Evolutionary conservation across 75 land plant species (phyloP), one percentile per base, ranked within the genome.

Genomic region (Isoetes taiwanensis): DNA sequence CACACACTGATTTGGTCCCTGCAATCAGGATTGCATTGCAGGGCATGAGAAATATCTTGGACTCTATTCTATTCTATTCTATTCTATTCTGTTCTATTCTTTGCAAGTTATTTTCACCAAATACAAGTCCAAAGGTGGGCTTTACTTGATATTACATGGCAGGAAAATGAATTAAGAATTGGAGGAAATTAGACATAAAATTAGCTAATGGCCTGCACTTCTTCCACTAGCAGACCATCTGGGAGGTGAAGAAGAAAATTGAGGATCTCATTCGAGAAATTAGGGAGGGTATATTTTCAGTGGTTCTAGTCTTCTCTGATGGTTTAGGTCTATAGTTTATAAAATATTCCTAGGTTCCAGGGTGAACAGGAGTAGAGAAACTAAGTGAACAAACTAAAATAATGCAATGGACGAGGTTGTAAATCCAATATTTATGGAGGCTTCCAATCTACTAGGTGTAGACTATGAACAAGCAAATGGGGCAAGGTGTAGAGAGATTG

Each of bases 361-460:
- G 66, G 1, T 59, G 54, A 21, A 58, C 53, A 3, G 70, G 61
- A 3, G 60, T 78, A 34, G 66, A 70, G 24, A 75, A 71, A 54
- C 74, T 70, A 26, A 70, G 58, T 11, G 54, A 62, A 39, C 52
- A 31, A 12, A 35, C 64, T 23, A 61, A 19, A 65, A 52, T 8
- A 50, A 35, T 30, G 70, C 66, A 58, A 28, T 32, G 30, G 54
- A 23, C 26, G 78, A 73, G 3, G 80, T 78, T 2, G 74, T 70
- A 58, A 78, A 76, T 32, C 77, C 78, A 9, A 75, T 75, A 11
- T 55, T 75, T 17, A 70, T 74, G 78, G 80, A 78, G 34, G 41
- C 74, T 1, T 70, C 70, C 0, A 62, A 77, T 9, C 74, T 71
- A 20, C 34, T 78, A 20, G 80, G 80, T 6, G 56, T 62, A 17